A percentile compares a stretch with the other conserved stretches of the same genome.
Conservation (phyloP, 768 basidiomycete genomes). For the Naganishia onofrii region DNA sequence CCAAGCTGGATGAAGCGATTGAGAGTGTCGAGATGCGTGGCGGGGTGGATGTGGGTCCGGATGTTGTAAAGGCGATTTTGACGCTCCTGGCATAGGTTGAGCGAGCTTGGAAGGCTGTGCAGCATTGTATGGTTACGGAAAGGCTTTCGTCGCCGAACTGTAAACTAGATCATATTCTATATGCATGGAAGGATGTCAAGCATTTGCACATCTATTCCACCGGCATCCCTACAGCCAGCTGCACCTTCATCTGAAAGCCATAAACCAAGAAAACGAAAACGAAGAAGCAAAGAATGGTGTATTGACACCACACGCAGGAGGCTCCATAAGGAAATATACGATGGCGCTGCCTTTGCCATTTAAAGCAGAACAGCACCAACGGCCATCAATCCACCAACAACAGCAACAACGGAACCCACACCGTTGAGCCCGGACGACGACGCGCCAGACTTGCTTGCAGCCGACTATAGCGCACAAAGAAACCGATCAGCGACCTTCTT, state of each 20-base stretch:
- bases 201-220: background rate
- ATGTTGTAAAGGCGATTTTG: conserved; percentile 57
- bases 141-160: background rate
- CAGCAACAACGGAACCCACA: background rate
- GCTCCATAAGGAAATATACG: background rate
- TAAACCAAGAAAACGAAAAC: too few species aligned
- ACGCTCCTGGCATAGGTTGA: conserved; percentile 43
- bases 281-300: too few species aligned
- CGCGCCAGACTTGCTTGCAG: background rate
- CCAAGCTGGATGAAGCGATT: conserved; percentile 64
- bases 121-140: background rate
- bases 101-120: background rate
- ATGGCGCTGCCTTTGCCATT: background rate
- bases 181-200: background rate
- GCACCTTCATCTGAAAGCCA: background rate
- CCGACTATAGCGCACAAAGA: background rate
- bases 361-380: background rate
- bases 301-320: too few species aligned
- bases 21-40: conserved; percentile 61
- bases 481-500: background rate
- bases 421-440: background rate
- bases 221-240: background rate
- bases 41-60: conserved; percentile 57
- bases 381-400: background rate
- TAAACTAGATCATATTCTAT: background rate